Evolutionary conservation across 2,329 filamentous ascomycete species (phyloP).

Genomic region (Aspergillus eucalypticola): DNA sequence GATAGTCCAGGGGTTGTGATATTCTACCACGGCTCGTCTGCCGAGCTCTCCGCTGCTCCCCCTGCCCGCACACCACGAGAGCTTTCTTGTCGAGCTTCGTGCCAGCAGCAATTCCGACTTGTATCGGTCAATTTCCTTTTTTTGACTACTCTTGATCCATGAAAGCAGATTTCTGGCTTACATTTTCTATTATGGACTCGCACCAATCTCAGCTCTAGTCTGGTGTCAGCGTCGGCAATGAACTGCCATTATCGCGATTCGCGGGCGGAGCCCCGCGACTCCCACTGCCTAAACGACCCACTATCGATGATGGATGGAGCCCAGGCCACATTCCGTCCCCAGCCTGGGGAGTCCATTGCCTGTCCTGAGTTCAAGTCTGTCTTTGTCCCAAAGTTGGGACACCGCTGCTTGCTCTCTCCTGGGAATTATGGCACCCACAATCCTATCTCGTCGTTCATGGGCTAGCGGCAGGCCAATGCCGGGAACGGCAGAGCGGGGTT

Average conservation of each 20-base stretch:
- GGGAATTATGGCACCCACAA: no score
- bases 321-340: conserved; percentile 1
- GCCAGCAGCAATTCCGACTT: no score
- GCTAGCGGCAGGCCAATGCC: no score
- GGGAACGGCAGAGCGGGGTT: no score
- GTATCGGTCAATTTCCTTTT: no score
- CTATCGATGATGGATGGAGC: conserved; percentile 1
- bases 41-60: conserved; percentile 24
- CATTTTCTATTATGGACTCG: no score
- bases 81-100: no score
- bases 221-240: not conserved
- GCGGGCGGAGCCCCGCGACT: conserved; percentile 7
- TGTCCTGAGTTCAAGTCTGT: not conserved
- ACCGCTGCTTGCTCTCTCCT: no score
- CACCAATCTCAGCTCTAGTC: not conserved
- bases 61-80: conserved; percentile 7
- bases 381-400: no score
- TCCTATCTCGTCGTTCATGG: no score
- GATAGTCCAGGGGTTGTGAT: conserved; percentile 15
- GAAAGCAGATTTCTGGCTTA: no score
- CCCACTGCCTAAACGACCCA: not conserved
- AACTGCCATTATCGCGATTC: not conserved
- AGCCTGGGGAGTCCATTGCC: not conserved
- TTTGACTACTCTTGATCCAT: not conserved
- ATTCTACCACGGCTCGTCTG: conserved; percentile 21